These are phyloP conservation scores for Aspergillus indologenus DNA, from an alignment of 495 filamentous ascomycete genomes.

Conservation along the genomic window DNA sequence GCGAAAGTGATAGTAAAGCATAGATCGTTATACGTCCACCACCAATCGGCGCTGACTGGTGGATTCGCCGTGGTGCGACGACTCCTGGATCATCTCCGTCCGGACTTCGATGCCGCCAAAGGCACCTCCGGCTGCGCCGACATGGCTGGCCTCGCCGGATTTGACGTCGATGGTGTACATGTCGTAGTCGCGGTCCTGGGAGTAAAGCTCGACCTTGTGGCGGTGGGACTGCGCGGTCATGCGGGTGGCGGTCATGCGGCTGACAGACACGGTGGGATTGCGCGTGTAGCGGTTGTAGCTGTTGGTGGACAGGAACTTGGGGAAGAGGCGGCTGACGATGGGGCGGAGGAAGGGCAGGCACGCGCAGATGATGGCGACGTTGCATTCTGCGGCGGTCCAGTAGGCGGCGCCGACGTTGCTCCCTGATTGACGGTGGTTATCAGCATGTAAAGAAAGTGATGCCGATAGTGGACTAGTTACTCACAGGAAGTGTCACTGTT, in stretches of 20 bases:
- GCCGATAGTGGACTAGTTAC: slow-evolving; percentile 42
- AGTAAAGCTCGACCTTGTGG: slow-evolving; percentile 21
- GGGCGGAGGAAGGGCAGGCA: slow-evolving; percentile 85
- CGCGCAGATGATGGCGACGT: slow-evolving; percentile 76
- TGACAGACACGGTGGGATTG: slow-evolving; percentile 14
- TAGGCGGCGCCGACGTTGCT: slow-evolving; percentile 54
- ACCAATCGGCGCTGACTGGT: slow-evolving; percentile 24
- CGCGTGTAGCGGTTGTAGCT: slow-evolving; percentile 27
- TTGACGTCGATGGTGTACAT: slow-evolving; percentile 36
- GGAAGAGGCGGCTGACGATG: slow-evolving; percentile 69
- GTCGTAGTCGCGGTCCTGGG: slow-evolving; percentile 31
- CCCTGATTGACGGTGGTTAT: slow-evolving; percentile 19
- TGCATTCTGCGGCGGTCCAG: slow-evolving; percentile 86
- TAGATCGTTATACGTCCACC: slow-evolving; percentile 22
- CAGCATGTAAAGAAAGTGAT: background rate
- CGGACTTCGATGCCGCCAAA: slow-evolving; percentile 35
- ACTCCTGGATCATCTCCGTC: slow-evolving; percentile 36
- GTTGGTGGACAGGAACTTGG: slow-evolving; percentile 54
- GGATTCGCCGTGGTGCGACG: slow-evolving; percentile 18
- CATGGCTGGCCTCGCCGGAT: slow-evolving; percentile 10
- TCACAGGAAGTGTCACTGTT: slow-evolving; percentile 50
- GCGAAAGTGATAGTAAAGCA: background rate
- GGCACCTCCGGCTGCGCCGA: background rate
- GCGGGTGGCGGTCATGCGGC: background rate
- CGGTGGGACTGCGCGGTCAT: slow-evolving; percentile 22